Conservation (phyloP, 2,329 filamentous ascomycete genomes). For the Coniella lustricola region DNA sequence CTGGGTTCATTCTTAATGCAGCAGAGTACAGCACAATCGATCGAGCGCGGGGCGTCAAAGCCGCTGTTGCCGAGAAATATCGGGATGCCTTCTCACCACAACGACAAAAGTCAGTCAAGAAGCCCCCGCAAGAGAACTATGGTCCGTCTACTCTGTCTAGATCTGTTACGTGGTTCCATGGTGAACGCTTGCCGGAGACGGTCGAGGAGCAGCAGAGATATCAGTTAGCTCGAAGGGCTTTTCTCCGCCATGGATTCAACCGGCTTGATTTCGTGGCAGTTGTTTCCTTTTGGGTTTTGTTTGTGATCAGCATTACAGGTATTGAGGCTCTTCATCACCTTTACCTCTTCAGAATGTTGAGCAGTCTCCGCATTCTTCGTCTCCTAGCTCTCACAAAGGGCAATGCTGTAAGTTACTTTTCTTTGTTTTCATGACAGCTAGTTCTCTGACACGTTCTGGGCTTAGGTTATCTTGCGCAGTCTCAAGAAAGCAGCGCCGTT, state of each 20-base stretch:
- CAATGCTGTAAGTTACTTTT: constrained; percentile 77
- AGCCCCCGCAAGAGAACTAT: constrained; percentile 37
- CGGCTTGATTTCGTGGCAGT: constrained; percentile 91
- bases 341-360: constrained; percentile 93
- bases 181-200: constrained; percentile 52
- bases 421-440: no score
- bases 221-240: constrained; percentile 83
- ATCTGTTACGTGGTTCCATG: constrained; percentile 70
- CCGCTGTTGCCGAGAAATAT: constrained; percentile 69
- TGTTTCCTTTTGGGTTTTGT: constrained; percentile 90
- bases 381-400: constrained; percentile 89
- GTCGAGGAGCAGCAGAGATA: constrained; percentile 72
- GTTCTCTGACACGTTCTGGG: neutral
- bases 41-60: constrained; percentile 64
- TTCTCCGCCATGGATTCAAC: constrained; percentile 92
- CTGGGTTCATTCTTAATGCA: constrained; percentile 86
- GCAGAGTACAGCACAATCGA: constrained; percentile 88
- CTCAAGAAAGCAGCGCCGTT: constrained; percentile 91
- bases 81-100: constrained; percentile 76
- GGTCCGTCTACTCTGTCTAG: constrained; percentile 63
- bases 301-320: constrained; percentile 62
- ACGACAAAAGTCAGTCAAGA: constrained; percentile 59
- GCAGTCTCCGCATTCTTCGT: constrained; percentile 84
- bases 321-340: constrained; percentile 65
- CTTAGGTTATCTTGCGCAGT: constrained; percentile 82